phyloP scores from a whole-genome alignment of 1,284 basidiomycete genomes.

The Tilletia walkeri region DNA sequence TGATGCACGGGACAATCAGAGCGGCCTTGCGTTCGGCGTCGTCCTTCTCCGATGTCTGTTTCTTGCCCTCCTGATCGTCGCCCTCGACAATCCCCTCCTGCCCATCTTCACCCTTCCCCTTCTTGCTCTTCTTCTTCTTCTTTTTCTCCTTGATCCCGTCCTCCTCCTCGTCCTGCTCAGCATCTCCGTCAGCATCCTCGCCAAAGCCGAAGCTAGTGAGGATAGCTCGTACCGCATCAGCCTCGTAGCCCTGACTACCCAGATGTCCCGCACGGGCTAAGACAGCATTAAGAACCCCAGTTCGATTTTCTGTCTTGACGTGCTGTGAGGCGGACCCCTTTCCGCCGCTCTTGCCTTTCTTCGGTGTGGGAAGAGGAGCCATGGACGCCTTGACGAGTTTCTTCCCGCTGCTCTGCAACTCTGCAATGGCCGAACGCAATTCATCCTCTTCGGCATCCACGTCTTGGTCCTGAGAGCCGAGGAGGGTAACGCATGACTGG shows the following conservation, averaged over 20 bases:
- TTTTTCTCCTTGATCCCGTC: neutral
- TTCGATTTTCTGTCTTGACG: conserved; percentile 13
- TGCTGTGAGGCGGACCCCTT: conserved; percentile 19
- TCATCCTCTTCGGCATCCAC: conserved; percentile 20
- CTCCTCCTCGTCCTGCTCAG: neutral
- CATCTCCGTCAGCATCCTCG: neutral
- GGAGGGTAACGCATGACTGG: conserved; percentile 28
- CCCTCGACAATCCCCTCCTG: neutral
- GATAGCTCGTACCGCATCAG: neutral
- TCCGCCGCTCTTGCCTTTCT: neutral
- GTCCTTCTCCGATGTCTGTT: neutral
- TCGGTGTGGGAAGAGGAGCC: conserved; percentile 7
- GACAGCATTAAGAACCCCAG: neutral
- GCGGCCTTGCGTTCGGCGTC: neutral
- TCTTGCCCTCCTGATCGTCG: neutral
- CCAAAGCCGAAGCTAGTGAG: conserved; percentile 12
- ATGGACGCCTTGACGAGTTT: conserved; percentile 27
- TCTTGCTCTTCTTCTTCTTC: conserved; percentile 24
- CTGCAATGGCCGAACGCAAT: conserved; percentile 18
- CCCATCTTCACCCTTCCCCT: conserved; percentile 12
- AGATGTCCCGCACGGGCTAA: neutral
- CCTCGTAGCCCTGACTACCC: neutral
- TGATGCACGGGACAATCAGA: neutral
- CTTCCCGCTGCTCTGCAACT: conserved; percentile 20
- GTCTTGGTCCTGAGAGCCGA: conserved; percentile 23